These are phyloP conservation scores for Saccharomycopsis synnaedendra DNA, from an alignment of 805 yeast genomes.

Conservation along the genomic window DNA sequence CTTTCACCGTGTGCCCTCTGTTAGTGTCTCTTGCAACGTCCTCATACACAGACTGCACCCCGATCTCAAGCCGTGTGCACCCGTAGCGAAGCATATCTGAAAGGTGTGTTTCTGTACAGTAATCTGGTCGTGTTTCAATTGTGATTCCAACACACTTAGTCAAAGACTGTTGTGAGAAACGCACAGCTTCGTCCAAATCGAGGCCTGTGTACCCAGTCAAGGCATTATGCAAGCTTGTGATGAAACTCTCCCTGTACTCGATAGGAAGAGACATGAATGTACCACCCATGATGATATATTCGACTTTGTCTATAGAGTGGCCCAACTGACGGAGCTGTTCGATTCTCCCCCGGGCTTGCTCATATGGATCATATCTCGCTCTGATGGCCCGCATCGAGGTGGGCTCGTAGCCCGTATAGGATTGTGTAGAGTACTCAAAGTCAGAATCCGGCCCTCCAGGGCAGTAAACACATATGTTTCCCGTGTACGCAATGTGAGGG, in stretches of 20 bases:
- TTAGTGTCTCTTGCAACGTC: conserved; percentile 98
- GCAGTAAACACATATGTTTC: conserved; percentile 95
- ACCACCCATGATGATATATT: conserved; percentile 97
- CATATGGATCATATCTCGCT: conserved; percentile 96
- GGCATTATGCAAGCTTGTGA: conserved; percentile 87
- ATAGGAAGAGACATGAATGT: conserved; percentile 92
- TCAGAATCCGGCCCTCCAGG: conserved; percentile 99
- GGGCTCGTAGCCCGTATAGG: conserved; percentile 97
- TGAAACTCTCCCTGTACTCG: conserved; percentile 83
- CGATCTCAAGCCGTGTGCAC: conserved; percentile 92
- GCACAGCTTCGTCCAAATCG: conserved; percentile 82
- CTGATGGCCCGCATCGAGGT: conserved; percentile 99
- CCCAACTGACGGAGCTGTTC: conserved; percentile 94
- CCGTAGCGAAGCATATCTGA: conserved; percentile 95
- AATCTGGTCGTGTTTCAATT: conserved; percentile 96
- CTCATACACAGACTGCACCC: conserved; percentile 94
- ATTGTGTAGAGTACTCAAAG: conserved; percentile 95
- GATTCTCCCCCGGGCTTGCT: conserved; percentile 94
- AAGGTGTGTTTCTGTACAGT: conserved; percentile 90
- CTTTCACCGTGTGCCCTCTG: conserved; percentile 93
- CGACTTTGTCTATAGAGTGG: conserved; percentile 94
- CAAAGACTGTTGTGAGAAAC: conserved; percentile 82
- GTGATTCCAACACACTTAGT: conserved; percentile 98
- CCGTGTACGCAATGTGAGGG: conserved; percentile 98
- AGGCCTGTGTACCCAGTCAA: conserved; percentile 84